These are phyloP conservation scores for Isabelozyma gotoi DNA, from an alignment of 805 yeast species.

Conservation along the genomic window DNA sequence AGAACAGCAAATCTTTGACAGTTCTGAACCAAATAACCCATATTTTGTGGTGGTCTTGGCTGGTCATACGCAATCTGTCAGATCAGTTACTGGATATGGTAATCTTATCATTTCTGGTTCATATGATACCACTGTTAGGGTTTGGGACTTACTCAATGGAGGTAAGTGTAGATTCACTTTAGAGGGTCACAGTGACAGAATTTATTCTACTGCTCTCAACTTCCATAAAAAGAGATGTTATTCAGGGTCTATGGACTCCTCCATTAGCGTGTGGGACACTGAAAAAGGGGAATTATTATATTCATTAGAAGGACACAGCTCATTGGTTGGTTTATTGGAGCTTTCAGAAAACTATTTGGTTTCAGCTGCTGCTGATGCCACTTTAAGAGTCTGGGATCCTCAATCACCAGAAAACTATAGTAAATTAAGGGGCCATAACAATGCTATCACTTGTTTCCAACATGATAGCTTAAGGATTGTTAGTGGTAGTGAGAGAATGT, in stretches of 20 bases:
- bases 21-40: constrained; percentile 50
- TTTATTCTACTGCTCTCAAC: constrained; percentile 87
- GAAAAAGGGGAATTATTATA: constrained; percentile 68
- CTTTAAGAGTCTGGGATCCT: constrained; percentile 92
- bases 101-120: constrained; percentile 85
- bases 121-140: constrained; percentile 85
- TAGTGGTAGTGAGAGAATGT: constrained; percentile 85
- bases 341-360: constrained; percentile 75
- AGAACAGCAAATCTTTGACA: constrained; percentile 27
- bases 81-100: constrained; percentile 86
- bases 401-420: constrained; percentile 63
- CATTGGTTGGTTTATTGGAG: constrained; percentile 84
- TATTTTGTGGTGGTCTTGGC: constrained; percentile 65
- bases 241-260: constrained; percentile 88
- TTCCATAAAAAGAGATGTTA: constrained; percentile 74
- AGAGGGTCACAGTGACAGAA: constrained; percentile 82
- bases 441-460: constrained; percentile 91
- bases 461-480: constrained; percentile 82
- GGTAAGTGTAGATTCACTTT: constrained; percentile 72
- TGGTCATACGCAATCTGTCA: constrained; percentile 54
- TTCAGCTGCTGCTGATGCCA: constrained; percentile 94
- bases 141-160: constrained; percentile 78
- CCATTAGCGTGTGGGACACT: constrained; percentile 88
- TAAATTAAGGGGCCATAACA: constrained; percentile 76
- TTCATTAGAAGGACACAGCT: constrained; percentile 82